phyloP scores from a whole-genome alignment of 2,329 filamentous ascomycete genomes.

The Macroventuria anomochaeta region DNA sequence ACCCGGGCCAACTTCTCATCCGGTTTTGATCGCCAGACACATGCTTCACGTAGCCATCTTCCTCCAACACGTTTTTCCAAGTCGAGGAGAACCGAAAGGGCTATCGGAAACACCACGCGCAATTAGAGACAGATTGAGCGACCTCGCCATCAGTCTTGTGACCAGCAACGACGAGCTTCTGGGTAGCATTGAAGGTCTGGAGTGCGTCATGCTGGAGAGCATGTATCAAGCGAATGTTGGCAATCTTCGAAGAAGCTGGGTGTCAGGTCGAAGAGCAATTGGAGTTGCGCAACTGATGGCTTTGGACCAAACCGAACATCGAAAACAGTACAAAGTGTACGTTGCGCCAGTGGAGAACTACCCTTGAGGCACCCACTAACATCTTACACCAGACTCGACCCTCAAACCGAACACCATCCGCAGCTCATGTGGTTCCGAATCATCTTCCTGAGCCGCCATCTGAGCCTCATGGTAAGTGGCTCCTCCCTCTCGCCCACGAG shows the following conservation, averaged over 20 bases:
- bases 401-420: background rate
- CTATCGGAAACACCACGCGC: conserved; percentile 31
- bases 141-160: conserved; percentile 36
- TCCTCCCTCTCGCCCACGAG: no score
- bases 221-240: conserved; percentile 50
- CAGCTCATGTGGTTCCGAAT: conserved; percentile 49
- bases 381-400: no score
- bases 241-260: conserved; percentile 52
- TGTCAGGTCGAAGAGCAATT: conserved; percentile 50
- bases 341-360: no score
- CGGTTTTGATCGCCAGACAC: conserved; percentile 34
- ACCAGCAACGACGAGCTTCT: conserved; percentile 50
- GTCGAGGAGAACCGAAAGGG: conserved; percentile 4
- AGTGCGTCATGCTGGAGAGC: conserved; percentile 52
- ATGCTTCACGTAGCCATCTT: conserved; percentile 44
- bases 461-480: no score
- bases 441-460: no score
- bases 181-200: conserved; percentile 49
- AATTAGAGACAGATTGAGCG: conserved; percentile 38
- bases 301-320: background rate
- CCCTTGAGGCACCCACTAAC: no score
- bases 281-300: conserved; percentile 50
- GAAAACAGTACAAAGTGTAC: no score
- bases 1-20: background rate
- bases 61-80: conserved; percentile 34